phyloP scores from a whole-genome alignment of 768 basidiomycete species.

The Serendipita sp. region DNA sequence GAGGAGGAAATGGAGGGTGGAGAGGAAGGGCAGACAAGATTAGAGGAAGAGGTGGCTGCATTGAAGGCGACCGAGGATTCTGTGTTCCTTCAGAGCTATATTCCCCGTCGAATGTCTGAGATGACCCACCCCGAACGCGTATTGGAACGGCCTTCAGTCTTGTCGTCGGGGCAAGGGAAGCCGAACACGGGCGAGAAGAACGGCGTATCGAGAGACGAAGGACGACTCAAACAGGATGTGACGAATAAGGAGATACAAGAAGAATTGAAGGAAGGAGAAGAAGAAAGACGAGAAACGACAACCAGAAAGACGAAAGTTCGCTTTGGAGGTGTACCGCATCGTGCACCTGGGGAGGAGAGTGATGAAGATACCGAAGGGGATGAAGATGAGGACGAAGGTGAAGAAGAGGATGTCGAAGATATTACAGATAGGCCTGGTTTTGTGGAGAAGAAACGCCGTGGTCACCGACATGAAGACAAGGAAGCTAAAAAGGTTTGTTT shows the following conservation, averaged over 20 bases:
- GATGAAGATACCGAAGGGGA: conserved; percentile 11
- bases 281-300: conserved; percentile 18
- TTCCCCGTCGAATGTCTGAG: conserved; percentile 82
- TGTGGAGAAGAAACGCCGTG: conserved; percentile 48
- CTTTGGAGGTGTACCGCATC: conserved; percentile 3
- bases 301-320: conserved; percentile 2
- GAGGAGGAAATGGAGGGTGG: conserved; percentile 5
- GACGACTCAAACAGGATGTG: too few species aligned
- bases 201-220: too few species aligned
- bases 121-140: conserved; percentile 93
- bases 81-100: conserved; percentile 81
- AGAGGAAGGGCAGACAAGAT: conserved; percentile 12
- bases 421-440: conserved; percentile 20
- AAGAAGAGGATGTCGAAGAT: conserved; percentile 21
- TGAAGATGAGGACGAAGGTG: conserved; percentile 22
- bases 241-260: too few species aligned
- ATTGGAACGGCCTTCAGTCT: conserved; percentile 47
- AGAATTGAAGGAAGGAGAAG: conserved; percentile 11
- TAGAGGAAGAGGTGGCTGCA: conserved; percentile 13
- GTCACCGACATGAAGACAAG: conserved; percentile 85
- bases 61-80: conserved; percentile 54
- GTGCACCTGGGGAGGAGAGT: background rate
- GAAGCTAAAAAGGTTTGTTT: conserved; percentile 68
- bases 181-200: background rate
- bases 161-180: conserved; percentile 38